A percentile compares a stretch with the other conserved stretches of the same genome.
These are phyloP conservation scores for Nakaseomyces uthaithaninus DNA, from an alignment of 1,139 yeast species.

Conservation along the genomic window DNA sequence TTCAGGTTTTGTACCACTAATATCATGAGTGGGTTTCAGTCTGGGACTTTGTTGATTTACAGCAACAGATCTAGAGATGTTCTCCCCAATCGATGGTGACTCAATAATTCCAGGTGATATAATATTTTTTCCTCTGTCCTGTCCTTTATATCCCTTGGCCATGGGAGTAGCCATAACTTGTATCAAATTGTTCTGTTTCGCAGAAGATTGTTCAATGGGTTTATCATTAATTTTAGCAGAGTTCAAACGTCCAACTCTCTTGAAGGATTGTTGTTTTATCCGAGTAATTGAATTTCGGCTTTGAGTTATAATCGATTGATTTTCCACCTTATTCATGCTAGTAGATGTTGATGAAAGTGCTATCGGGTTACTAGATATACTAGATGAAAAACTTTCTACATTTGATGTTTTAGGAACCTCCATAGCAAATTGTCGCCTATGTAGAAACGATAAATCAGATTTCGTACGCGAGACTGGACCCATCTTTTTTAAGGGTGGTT, in stretches of 20 bases:
- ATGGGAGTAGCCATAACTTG: slow-evolving; percentile 30
- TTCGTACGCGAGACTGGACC: slow-evolving; percentile 22
- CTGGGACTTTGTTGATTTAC: not conserved
- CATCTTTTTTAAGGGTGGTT: slow-evolving; percentile 14
- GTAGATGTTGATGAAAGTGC: not conserved
- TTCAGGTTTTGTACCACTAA: not conserved
- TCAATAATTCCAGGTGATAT: slow-evolving; percentile 19
- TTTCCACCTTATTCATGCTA: too few relatives aligned
- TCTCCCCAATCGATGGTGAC: slow-evolving; percentile 17
- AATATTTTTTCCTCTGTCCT: slow-evolving; percentile 10
- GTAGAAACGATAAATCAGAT: slow-evolving; percentile 28
- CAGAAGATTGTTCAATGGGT: slow-evolving; percentile 3
- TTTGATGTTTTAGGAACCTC: slow-evolving; percentile 16
- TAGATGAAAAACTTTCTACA: not conserved
- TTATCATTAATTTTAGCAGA: not conserved
- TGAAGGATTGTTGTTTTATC: slow-evolving; percentile 18
- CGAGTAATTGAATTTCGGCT: not conserved
- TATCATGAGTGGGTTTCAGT: not conserved
- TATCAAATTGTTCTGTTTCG: slow-evolving; percentile 9
- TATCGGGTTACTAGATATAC: not conserved
- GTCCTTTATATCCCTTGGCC: slow-evolving; percentile 10
- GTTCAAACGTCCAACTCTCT: slow-evolving; percentile 27
- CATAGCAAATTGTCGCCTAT: slow-evolving; percentile 29
- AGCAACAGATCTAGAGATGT: not conserved
- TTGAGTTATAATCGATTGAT: not conserved